phyloP scores from a whole-genome alignment of 352 stramenopile genomes.

The Globisporangium okanoganense region DNA sequence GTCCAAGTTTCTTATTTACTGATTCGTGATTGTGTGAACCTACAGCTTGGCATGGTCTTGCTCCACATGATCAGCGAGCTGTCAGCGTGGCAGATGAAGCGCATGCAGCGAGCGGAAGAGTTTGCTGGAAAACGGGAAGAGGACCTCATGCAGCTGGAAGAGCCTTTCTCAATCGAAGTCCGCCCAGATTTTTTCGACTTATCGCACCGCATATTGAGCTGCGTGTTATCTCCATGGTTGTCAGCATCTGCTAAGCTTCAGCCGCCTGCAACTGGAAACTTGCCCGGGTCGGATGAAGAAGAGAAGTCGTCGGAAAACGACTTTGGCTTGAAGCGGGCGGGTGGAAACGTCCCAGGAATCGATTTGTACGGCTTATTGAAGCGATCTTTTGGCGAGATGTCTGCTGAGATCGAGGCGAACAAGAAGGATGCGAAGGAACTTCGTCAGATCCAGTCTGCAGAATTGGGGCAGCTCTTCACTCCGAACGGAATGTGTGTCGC shows the following conservation, averaged over 20 bases:
- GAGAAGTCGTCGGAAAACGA: constrained; percentile 16
- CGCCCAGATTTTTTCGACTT: constrained; percentile 69
- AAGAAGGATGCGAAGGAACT: not conserved
- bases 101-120: constrained; percentile 81
- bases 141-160: constrained; percentile 70
- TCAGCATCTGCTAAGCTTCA: not conserved
- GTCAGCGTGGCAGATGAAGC: constrained; percentile 87
- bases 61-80: constrained; percentile 73
- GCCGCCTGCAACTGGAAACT: not conserved
- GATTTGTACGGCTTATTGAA: constrained; percentile 20
- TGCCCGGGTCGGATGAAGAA: constrained; percentile 20
- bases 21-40: not conserved
- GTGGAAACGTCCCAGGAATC: not conserved
- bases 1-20: constrained; percentile 3
- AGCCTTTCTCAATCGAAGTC: constrained; percentile 83
- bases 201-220: constrained; percentile 56
- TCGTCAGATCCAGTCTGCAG: not conserved
- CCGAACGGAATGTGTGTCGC: constrained; percentile 69
- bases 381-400: constrained; percentile 15
- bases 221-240: constrained; percentile 61
- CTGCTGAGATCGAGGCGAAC: constrained; percentile 5
- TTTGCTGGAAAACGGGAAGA: constrained; percentile 65
- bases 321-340: not conserved
- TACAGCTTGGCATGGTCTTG: constrained; percentile 68
- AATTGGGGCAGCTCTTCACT: constrained; percentile 29